Evolutionary conservation across 1,284 basidiomycete genomes (phyloP), one percentile per base, ranked within the genome.

Genomic region (Cutaneotrichosporon curvatum): DNA sequence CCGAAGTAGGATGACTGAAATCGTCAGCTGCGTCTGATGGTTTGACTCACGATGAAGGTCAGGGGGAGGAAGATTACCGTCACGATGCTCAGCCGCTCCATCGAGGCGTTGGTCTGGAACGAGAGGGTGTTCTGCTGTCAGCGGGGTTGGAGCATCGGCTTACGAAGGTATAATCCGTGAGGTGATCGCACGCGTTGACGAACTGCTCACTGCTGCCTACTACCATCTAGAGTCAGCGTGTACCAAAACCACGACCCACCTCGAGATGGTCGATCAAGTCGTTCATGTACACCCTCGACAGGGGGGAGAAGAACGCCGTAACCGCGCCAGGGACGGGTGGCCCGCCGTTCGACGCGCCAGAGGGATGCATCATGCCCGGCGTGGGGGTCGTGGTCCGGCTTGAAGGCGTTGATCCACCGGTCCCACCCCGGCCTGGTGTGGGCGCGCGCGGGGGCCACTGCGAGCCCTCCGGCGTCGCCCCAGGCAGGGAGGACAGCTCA

Each of bases 261-360:
- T 72, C 71, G 25, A 72, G 51, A 55, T 72, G 70, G 59, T 72
- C 70, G 37, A 67, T 53, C 22, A 67, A 64, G 47, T 70, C 68
- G 41, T 60, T 61, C 30, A 70, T 64, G 50, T 70, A 70, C 28
- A 70, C 62, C 42, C 63, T 64, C 0, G 65, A 60, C 48, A 67
- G 54, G 7, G 62, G 63, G 8, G 56, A 51, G 51, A 70, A 67
- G 53, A 36, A 44, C 9, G 14, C 32, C 6, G 16, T 16, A 7
- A 15, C 35, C 16, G 25, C 11, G 16, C 12, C 25, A 30, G 25
- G 11, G n/a, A 11, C 14, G 28, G 18, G n/a, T 14, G 33, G 15
- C 9, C 16, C 16, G 33, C 22, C 33, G 10, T n/a, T 21, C 4
- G n/a, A n/a, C 25, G 25, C 7, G 7, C 25, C 25, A 7, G 25